Base-by-base conservation (phyloP, 2,329 filamentous ascomycete genomes). In the Neonectria magnoliae region DNA sequence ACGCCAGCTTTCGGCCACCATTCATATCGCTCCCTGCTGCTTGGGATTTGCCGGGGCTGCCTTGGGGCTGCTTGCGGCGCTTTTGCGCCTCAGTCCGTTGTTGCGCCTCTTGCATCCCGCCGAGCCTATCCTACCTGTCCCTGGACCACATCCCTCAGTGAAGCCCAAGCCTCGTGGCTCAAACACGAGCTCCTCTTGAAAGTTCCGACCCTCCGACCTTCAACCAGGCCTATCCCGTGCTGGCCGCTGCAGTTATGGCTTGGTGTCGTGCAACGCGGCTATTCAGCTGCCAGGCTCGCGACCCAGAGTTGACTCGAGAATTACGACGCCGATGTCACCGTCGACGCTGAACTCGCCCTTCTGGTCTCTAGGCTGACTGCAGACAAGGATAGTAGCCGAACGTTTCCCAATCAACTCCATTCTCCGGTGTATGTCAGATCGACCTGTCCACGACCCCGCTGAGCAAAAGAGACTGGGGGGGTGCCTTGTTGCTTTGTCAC, bases 341-440 rank as follows among this genome's bases (percentile, higher is more conserved):
- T 63, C 52, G 59, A 53, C 51, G 45, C 69, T 65, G 62, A 53
- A 65, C 60, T 68, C 62, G 56, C 47, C 64, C 31, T n/a, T 53
- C 66, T 60, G 48, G 55, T 55, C 59, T 60, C 67, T 58, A 61
- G 64, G 62, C 69, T 64, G 57, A 65, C 56, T 42, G 44, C 33
- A 18, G 52, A 57, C 63, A 51, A 59, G 65, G 62, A 66, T 59
- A 20, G 57, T 9, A 48, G 47, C 58, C 25, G 33, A 64, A 41
- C 48, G 22, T 48, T 63, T 52, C 50, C 51, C 57, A 48, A 55
- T 59, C 51, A 64, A 62, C 60, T 33, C 48, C 42, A 31, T 57
- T 36, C 45, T 48, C 57, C 44, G 59, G 57, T 52, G 51, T 51
- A 60, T 61, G 61, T 67, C 62, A 63, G 62, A 65, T 69, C 58